Evolutionary conservation across 495 filamentous ascomycete species (phyloP).

Genomic region (Xanthoparmelia taractica): DNA sequence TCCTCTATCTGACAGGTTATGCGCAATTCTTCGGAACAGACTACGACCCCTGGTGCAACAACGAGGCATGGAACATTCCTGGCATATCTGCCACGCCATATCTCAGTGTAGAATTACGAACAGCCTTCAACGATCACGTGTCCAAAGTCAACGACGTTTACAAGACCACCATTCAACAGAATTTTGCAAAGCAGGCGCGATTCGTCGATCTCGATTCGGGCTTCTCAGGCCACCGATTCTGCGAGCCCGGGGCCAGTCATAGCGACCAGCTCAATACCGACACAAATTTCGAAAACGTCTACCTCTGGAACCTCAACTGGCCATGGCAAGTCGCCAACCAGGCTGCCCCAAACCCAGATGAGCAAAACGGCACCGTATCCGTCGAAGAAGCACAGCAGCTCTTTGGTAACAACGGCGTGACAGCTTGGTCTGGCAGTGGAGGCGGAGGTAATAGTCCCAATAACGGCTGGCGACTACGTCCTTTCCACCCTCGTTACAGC

Average conservation of each 20-base stretch:
- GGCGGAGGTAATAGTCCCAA: not conserved
- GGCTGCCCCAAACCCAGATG: not conserved
- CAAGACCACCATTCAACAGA: not conserved
- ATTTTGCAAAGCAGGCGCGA: no score
- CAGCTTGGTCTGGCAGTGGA: not conserved
- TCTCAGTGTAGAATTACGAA: conserved; percentile 10
- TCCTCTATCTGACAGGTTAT: conserved; percentile 19
- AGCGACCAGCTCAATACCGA: conserved; percentile 1
- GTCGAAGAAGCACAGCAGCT: not conserved
- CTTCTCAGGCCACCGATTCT: no score
- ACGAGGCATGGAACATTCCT: not conserved
- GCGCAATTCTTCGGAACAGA: conserved; percentile 16
- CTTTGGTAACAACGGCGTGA: not conserved
- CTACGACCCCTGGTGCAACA: conserved; percentile 11
- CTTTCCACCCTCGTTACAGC: conserved; percentile 9
- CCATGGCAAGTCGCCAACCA: conserved; percentile 3
- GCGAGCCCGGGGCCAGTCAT: no score
- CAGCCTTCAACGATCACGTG: conserved; percentile 13
- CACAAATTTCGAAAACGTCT: conserved; percentile 1
- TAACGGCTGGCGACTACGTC: conserved; percentile 6
- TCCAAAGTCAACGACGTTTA: conserved; percentile 15
- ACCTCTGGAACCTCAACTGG: conserved; percentile 15
- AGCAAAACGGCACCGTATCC: conserved; percentile 5
- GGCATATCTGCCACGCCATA: not conserved
- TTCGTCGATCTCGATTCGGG: no score